Base-by-base conservation (phyloP, 257 asterid species). In the Primulina tabacum region DNA sequence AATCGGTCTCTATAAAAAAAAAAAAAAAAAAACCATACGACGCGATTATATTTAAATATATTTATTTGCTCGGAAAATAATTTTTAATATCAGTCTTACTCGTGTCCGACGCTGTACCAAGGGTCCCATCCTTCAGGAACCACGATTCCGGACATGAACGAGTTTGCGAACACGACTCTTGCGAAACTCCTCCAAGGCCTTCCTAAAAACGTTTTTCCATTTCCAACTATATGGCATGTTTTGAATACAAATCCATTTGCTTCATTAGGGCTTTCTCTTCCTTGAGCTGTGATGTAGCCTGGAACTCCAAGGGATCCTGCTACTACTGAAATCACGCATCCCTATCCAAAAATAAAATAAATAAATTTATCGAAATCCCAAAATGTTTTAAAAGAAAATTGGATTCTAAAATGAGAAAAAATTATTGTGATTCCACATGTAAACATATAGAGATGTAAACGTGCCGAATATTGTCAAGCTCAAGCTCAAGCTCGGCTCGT, bases 211-310 rank as follows among this genome's bases (percentile, higher is more conserved):
- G 85, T 52, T 57, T 63, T 52, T 8, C 89, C 89, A 26, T 56
- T n/a, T 28, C 89, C 89, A 7, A 8, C 4, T 7, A 85, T 77
- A 1, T 11, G 32, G 65, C 89, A 82, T 1, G 60, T 30, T 37
- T 82, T 85, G 66, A 85, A 85, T 40, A 85, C 82, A 20, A 85
- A 85, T 18, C 87, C 89, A 4, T 68, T 80, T 0, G 77, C 50
- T 29, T 84, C 78, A 1, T 55, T 1, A 0, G 76, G 64, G 24
- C 6, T 4, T 2, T 64, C 3, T 72, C 89, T 77, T 37, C 76
- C 90, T 11, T 91, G 97, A 33, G 96, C 97, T 24, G 96, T 84
- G 64, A 92, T 83, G 78, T 29, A 92, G 7, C 97, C 95, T 3
- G 75, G 8, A 32, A 14, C n/a, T 58, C 89, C 90, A 6, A 81